These are phyloP conservation scores for Phaeosphaeriaceae sp. DNA, from an alignment of 2,329 filamentous ascomycete genomes.

Conservation along the genomic window DNA sequence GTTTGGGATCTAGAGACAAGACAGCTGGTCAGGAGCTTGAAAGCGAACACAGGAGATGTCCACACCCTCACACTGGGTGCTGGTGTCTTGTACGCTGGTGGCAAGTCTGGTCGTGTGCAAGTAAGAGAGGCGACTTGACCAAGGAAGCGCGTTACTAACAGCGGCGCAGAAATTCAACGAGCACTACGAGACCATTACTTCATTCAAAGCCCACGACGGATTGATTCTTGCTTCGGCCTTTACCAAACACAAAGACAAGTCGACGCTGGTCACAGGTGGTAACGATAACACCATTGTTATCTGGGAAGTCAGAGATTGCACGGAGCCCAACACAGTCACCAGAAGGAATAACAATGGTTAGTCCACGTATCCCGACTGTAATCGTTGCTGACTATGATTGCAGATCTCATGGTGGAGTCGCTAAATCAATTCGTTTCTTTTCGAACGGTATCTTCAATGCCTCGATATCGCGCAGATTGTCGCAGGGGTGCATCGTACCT, in stretches of 20 bases:
- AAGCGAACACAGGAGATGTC: conserved; percentile 79
- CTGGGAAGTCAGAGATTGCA: conserved; percentile 76
- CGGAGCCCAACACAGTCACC: conserved; percentile 52
- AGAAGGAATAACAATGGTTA: conserved; percentile 65
- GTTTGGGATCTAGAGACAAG: conserved; percentile 96
- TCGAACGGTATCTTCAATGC: conserved; percentile 87
- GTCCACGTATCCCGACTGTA: conserved; percentile 18
- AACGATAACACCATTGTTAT: conserved; percentile 90
- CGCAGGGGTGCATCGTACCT: conserved; percentile 90
- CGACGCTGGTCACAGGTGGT: conserved; percentile 92
- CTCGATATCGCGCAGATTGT: conserved; percentile 89
- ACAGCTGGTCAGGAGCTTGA: conserved; percentile 87
- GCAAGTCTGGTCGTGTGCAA: conserved; percentile 85
- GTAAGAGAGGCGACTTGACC: conserved; percentile 52
- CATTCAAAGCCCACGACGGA: conserved; percentile 84
- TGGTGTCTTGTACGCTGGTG: conserved; percentile 84
- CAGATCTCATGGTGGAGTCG: conserved; percentile 67
- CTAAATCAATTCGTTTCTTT: conserved; percentile 88
- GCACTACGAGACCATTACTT: conserved; percentile 79
- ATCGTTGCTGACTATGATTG: conserved; percentile 23
- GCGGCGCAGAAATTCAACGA: conserved; percentile 71
- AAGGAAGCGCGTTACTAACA: conserved; percentile 21
- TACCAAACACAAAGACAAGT: conserved; percentile 71
- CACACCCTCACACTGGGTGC: conserved; percentile 86
- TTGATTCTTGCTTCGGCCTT: conserved; percentile 86